Percentiles rank a stretch among this genome's conserved stretches.
These are phyloP conservation scores for Crithidia acanthocephali DNA, from an alignment of 208 protist genomes.

Conservation along the genomic window DNA sequence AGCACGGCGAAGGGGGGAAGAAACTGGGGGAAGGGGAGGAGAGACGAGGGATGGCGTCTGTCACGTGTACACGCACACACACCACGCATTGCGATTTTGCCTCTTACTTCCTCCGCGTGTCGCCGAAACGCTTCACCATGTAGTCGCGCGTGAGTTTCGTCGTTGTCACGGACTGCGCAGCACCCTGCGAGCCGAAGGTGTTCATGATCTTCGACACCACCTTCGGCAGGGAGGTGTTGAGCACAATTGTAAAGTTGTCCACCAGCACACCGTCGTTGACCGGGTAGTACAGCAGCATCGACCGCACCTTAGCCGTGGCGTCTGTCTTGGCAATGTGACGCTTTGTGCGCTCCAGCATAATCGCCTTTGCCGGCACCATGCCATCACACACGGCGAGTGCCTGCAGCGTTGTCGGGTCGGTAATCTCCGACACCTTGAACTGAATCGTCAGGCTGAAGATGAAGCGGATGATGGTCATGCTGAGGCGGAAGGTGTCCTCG, in stretches of 20 bases:
- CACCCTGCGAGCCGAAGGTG: slow-evolving; percentile 81
- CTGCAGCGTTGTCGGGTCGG: slow-evolving; percentile 52
- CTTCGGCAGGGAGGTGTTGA: slow-evolving; percentile 85
- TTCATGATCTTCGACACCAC: slow-evolving; percentile 81
- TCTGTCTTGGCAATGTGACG: slow-evolving; percentile 74
- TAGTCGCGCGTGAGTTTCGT: slow-evolving; percentile 83
- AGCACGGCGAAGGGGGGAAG: too few species aligned
- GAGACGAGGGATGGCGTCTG: slow-evolving; percentile 3
- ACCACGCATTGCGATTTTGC: background rate
- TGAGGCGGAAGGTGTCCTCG: slow-evolving; percentile 79
- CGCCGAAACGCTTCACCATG: slow-evolving; percentile 63
- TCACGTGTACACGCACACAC: background rate
- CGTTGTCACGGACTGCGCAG: slow-evolving; percentile 71
- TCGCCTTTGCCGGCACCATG: slow-evolving; percentile 72
- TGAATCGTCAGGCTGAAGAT: slow-evolving; percentile 88
- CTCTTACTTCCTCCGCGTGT: slow-evolving; percentile 36
- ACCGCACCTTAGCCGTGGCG: slow-evolving; percentile 88
- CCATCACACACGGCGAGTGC: slow-evolving; percentile 68
- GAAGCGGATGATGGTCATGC: slow-evolving; percentile 78
- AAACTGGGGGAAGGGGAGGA: too few species aligned
- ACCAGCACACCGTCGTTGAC: slow-evolving; percentile 86
- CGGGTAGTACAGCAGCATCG: slow-evolving; percentile 87
- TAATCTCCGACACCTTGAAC: slow-evolving; percentile 87
- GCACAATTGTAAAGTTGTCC: slow-evolving; percentile 80
- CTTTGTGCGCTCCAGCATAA: slow-evolving; percentile 92